Percentiles rank a stretch among this genome's conserved stretches.
Conservation (phyloP, 768 basidiomycete species). For the Antrodiella citrinella region DNA sequence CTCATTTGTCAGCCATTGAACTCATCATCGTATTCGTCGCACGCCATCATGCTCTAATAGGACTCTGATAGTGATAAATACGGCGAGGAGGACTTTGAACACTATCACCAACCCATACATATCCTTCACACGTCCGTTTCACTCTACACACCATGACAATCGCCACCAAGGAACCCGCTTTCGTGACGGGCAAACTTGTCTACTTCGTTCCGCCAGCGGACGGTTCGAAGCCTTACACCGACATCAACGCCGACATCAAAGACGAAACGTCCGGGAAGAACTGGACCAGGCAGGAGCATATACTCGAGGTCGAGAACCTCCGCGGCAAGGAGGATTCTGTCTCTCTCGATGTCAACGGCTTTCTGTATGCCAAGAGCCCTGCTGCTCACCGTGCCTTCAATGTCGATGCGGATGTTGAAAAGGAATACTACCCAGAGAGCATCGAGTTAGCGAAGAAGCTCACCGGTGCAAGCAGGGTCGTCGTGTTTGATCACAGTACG, state of each 20-base stretch:
- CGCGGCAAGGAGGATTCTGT: conserved; percentile 39
- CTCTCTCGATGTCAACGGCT: conserved; percentile 43
- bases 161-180: conserved; percentile 16
- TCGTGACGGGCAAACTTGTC: too few species aligned
- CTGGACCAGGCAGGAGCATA: conserved; percentile 21
- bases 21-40: too few species aligned
- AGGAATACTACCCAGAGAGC: conserved; percentile 56
- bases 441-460: conserved; percentile 47
- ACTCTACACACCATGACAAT: conserved; percentile 12
- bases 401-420: conserved; percentile 40
- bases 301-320: conserved; percentile 40
- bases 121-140: too few species aligned
- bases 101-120: too few species aligned
- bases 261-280: conserved; percentile 30
- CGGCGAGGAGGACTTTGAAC: too few species aligned
- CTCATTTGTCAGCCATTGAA: too few species aligned
- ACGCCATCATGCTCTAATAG: too few species aligned
- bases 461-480: conserved; percentile 51
- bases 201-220: conserved; percentile 26
- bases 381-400: conserved; percentile 40
- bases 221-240: conserved; percentile 20
- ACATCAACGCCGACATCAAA: conserved; percentile 18
- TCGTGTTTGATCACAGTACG: conserved; percentile 60
- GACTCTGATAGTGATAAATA: too few species aligned
- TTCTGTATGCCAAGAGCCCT: conserved; percentile 33